These are phyloP conservation scores for Aspergillus sergii DNA, from an alignment of 2,329 filamentous ascomycete species.

Conservation along the genomic window DNA sequence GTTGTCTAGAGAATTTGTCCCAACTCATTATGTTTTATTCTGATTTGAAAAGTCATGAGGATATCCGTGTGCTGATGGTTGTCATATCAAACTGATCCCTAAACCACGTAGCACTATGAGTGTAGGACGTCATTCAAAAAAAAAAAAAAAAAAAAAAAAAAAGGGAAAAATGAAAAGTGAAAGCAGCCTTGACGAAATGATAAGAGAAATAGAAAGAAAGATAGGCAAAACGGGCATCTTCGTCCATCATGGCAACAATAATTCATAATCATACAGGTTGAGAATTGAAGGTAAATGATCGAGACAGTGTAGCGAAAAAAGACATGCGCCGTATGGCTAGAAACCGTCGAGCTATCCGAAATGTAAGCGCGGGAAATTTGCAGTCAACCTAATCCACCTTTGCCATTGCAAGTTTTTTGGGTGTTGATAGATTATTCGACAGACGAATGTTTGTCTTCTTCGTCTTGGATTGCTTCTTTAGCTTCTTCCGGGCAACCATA, in stretches of 20 bases:
- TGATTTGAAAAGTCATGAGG: background rate
- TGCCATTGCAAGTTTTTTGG: constrained; percentile 68
- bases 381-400: constrained; percentile 66
- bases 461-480: constrained; percentile 84
- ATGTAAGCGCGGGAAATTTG: background rate
- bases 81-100: background rate
- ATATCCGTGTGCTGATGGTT: background rate
- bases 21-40: background rate
- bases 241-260: constrained; percentile 7
- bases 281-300: constrained; percentile 3
- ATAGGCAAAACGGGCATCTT: background rate
- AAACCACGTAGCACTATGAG: background rate
- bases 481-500: constrained; percentile 92
- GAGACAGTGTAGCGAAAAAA: background rate
- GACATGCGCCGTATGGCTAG: constrained; percentile 6
- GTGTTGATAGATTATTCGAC: constrained; percentile 78
- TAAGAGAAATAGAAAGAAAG: background rate
- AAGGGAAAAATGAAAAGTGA: background rate
- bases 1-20: background rate
- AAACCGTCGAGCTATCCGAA: constrained; percentile 4
- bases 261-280: constrained; percentile 15
- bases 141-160: background rate
- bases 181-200: background rate
- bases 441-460: constrained; percentile 71
- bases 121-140: background rate